Percentiles rank a stretch among this genome's conserved stretches.
phyloP scores from a whole-genome alignment of 140 eudicot genomes.

The Anethum foeniculum region DNA sequence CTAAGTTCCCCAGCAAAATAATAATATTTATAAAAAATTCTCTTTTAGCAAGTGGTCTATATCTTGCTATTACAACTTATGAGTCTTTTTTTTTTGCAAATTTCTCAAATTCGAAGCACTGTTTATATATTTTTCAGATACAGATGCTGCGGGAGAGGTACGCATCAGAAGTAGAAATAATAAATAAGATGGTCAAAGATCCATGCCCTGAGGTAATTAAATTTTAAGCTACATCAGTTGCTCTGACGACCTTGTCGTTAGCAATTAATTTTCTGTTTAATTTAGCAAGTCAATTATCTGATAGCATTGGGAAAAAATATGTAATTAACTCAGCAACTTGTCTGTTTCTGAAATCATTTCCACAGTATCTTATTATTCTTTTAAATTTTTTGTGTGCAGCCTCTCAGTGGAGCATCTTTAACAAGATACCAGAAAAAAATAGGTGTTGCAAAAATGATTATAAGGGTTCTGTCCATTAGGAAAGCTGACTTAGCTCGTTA shows the following conservation, averaged over 20 bases:
- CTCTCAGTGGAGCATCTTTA: neutral
- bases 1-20: neutral
- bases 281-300: neutral
- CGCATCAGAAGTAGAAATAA: neutral
- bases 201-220: constrained; percentile 3
- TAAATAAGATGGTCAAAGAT: neutral
- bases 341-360: neutral
- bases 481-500: constrained; percentile 13
- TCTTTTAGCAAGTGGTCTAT: neutral
- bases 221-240: neutral
- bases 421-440: neutral
- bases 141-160: constrained; percentile 5
- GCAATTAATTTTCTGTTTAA: neutral
- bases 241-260: neutral
- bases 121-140: neutral
- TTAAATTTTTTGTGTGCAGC: neutral
- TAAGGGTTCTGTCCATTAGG: constrained; percentile 14
- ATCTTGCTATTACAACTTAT: neutral
- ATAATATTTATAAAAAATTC: neutral
- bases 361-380: neutral
- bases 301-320: neutral
- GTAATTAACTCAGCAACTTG: neutral
- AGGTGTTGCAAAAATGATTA: constrained; percentile 8
- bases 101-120: neutral
- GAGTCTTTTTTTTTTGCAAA: neutral